Conservation (phyloP, 2,329 filamentous ascomycete species). For the Hymenoscyphus occultus region DNA sequence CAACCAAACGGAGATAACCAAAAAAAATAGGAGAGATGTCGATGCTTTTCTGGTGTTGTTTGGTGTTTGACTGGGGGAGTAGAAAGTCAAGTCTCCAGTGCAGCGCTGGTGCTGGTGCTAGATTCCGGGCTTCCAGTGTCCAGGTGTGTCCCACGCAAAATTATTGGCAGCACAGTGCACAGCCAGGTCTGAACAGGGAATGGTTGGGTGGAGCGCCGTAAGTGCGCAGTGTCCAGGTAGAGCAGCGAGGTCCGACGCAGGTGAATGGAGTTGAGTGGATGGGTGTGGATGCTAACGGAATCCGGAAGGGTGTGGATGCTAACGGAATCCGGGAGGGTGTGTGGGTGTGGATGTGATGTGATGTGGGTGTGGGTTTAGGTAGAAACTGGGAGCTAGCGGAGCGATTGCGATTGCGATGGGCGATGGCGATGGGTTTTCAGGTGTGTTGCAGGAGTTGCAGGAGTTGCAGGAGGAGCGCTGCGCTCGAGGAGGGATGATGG, state of each 20-base stretch:
- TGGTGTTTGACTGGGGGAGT: not conserved
- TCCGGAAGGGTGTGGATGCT: slow-evolving; percentile 11
- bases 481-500: no score
- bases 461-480: no score
- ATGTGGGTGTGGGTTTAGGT: no score
- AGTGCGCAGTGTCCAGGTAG: not conserved
- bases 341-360: not conserved
- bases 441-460: no score
- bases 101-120: not conserved
- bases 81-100: not conserved
- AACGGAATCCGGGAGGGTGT: not conserved
- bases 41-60: not conserved
- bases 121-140: not conserved
- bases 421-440: no score
- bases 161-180: slow-evolving; percentile 14
- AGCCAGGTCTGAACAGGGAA: slow-evolving; percentile 4
- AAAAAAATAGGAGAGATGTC: not conserved
- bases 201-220: not conserved
- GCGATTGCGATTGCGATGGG: no score
- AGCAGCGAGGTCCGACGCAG: slow-evolving; percentile 6
- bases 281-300: no score
- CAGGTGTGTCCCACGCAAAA: not conserved
- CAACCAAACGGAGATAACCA: not conserved
- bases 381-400: no score
- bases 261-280: slow-evolving; percentile 1